Percentiles rank a stretch among this genome's conserved stretches.
phyloP scores from a whole-genome alignment of 2,329 filamentous ascomycete species.

The Phoma herbarum region DNA sequence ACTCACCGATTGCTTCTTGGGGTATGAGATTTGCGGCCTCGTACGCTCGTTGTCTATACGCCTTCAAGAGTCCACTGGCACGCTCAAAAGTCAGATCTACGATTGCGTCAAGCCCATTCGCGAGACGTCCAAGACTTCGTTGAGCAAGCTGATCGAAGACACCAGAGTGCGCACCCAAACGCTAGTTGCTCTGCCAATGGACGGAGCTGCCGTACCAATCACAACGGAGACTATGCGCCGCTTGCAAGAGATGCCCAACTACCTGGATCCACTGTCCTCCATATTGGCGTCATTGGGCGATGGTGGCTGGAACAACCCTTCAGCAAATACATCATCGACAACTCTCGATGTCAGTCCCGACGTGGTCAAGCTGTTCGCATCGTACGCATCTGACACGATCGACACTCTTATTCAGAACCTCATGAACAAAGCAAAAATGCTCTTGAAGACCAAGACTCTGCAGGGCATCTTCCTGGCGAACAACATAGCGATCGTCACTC shows the following conservation, averaged over 20 bases:
- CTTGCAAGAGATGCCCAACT: slow-evolving; percentile 85
- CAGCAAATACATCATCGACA: slow-evolving; percentile 66
- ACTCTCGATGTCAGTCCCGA: slow-evolving; percentile 88
- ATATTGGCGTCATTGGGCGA: slow-evolving; percentile 93
- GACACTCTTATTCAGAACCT: slow-evolving; percentile 79
- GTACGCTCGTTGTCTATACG: slow-evolving; percentile 80
- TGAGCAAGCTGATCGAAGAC: slow-evolving; percentile 85
- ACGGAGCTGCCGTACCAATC: slow-evolving; percentile 80
- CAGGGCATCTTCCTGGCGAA: slow-evolving; percentile 93
- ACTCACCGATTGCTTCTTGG: slow-evolving; percentile 90
- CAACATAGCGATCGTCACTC: slow-evolving; percentile 82
- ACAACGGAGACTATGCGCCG: slow-evolving; percentile 87
- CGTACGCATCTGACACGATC: slow-evolving; percentile 90
- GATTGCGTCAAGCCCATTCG: slow-evolving; percentile 88
- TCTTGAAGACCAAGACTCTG: slow-evolving; percentile 77
- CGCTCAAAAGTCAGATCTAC: slow-evolving; percentile 82
- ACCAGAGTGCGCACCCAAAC: slow-evolving; percentile 73
- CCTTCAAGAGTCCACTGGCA: slow-evolving; percentile 82
- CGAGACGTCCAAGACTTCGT: slow-evolving; percentile 87
- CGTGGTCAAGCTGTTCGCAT: slow-evolving; percentile 83
- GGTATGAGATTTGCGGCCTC: slow-evolving; percentile 94
- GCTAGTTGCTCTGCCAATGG: slow-evolving; percentile 74
- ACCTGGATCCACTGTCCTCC: slow-evolving; percentile 83
- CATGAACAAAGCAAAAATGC: slow-evolving; percentile 74
- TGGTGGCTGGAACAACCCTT: slow-evolving; percentile 75